Percentiles rank a stretch among this genome's conserved stretches.
phyloP scores from a whole-genome alignment of 1,284 basidiomycete species.

The Leucoagaricus sp. region DNA sequence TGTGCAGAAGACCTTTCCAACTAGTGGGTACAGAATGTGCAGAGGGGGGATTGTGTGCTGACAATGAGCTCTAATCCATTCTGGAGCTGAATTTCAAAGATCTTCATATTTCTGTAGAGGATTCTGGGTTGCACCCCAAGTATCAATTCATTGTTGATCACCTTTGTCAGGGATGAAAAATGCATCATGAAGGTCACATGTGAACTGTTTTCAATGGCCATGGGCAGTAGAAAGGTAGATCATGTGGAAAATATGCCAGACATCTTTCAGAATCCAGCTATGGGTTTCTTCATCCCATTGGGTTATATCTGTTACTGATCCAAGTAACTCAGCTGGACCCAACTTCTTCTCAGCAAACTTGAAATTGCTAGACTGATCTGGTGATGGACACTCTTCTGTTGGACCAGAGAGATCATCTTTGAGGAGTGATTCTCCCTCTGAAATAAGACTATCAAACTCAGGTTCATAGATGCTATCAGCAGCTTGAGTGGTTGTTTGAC shows the following conservation, averaged over 20 bases:
- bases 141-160: conserved; percentile 21
- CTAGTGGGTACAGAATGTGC: conserved; percentile 23
- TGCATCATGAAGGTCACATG: conserved; percentile 24
- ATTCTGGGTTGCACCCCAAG: conserved; percentile 15
- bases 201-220: conserved; percentile 23
- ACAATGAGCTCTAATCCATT: conserved; percentile 17
- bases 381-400: too few species aligned
- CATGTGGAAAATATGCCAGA: conserved; percentile 29
- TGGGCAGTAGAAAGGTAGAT: conserved; percentile 25
- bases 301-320: neutral
- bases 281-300: conserved; percentile 6
- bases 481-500: too few species aligned
- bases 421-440: neutral
- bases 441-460: too few species aligned
- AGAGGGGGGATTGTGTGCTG: conserved; percentile 26
- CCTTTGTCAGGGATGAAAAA: conserved; percentile 26
- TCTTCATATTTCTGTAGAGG: conserved; percentile 20
- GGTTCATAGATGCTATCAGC: too few species aligned
- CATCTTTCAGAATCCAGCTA: too few species aligned
- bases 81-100: conserved; percentile 18
- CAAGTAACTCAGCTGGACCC: neutral
- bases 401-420: too few species aligned
- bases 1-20: conserved; percentile 23
- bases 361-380: too few species aligned
- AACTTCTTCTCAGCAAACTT: neutral